phyloP scores from a whole-genome alignment of 1,284 basidiomycete genomes.

The Bjerkandera adusta region DNA sequence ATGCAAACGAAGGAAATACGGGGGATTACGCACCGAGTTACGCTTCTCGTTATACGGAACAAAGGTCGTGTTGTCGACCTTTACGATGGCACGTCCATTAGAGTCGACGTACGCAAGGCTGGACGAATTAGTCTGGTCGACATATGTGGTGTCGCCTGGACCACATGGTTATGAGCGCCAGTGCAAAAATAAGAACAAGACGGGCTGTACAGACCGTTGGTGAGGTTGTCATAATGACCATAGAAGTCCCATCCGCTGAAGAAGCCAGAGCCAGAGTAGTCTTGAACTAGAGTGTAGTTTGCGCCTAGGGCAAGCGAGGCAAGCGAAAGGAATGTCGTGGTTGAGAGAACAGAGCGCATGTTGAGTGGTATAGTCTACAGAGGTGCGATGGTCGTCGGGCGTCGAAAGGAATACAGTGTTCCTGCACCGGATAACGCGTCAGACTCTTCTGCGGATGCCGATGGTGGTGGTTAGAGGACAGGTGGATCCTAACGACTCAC shows the following conservation, averaged over 20 bases:
- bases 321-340: slow-evolving; percentile 7
- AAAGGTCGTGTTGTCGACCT: slow-evolving; percentile 54
- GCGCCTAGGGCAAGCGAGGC: slow-evolving; percentile 10
- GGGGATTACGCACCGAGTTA: slow-evolving; percentile 44
- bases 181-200: not conserved
- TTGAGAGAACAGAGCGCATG: slow-evolving; percentile 6
- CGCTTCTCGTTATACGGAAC: slow-evolving; percentile 55
- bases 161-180: not conserved
- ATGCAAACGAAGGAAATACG: not conserved
- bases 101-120: slow-evolving; percentile 55
- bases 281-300: slow-evolving; percentile 27
- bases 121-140: slow-evolving; percentile 43
- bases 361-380: not conserved
- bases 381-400: too few relatives aligned
- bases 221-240: slow-evolving; percentile 51
- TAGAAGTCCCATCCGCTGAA: slow-evolving; percentile 57
- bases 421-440: too few relatives aligned
- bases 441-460: too few relatives aligned
- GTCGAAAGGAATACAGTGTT: too few relatives aligned
- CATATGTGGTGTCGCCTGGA: slow-evolving; percentile 51
- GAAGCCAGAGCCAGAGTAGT: slow-evolving; percentile 44
- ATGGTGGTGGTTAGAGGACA: too few relatives aligned
- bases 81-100: slow-evolving; percentile 52
- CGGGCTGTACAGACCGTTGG: slow-evolving; percentile 30
- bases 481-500: too few relatives aligned